Base-by-base conservation (phyloP, 148 eudicot genomes). In the Vaccinium myrtillus region DNA sequence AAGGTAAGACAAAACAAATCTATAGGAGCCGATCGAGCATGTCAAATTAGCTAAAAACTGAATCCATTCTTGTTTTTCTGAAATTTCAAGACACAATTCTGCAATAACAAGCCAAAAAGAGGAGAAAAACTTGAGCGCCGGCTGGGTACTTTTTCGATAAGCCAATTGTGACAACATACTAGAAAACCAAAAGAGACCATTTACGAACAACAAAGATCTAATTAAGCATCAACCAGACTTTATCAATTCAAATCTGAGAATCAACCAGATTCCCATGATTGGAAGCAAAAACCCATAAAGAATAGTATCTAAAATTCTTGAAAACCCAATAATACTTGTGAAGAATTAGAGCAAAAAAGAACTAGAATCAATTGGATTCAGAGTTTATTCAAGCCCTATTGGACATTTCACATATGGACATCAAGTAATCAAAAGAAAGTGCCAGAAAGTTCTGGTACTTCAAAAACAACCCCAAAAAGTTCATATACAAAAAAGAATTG, bases 201-300 rank as follows among this genome's bases (percentile, higher is more conserved):
- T 4, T 21, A 27, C 50, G 25, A 82, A 51, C 19, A 25, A 21
- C 16, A 54, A 36, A 55, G 30, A 74, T 83, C 30, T 27, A 19
- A 56, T 18, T 73, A 6, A 7, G 67, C 36, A 73, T 49, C 76
- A 50, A 51, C 65, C 23, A 16, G 19, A 16, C 61, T 49, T 51
- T 51, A 30, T 46, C 19, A 82, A 5, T 48, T 65, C 46, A 50
- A 82, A 82, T 9, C 65, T 51, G 51, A 71, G 25, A 82, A 82
- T 25, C 63, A 30, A 81, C 46, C 11, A 27, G 21, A 70, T 25
- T 81, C 61, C 18, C 16, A 69, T 0, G 25, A 25, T 23, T 67
- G 36, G 25, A 23, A 25, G 36, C 18, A 27, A 27, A 27, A 69
- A 27, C 15, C 73, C 73, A 67, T 67, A 11, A 4, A 67, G 16